These are phyloP conservation scores for Crepidotus sp. DNA, from an alignment of 1,284 basidiomycete genomes.

Conservation along the genomic window DNA sequence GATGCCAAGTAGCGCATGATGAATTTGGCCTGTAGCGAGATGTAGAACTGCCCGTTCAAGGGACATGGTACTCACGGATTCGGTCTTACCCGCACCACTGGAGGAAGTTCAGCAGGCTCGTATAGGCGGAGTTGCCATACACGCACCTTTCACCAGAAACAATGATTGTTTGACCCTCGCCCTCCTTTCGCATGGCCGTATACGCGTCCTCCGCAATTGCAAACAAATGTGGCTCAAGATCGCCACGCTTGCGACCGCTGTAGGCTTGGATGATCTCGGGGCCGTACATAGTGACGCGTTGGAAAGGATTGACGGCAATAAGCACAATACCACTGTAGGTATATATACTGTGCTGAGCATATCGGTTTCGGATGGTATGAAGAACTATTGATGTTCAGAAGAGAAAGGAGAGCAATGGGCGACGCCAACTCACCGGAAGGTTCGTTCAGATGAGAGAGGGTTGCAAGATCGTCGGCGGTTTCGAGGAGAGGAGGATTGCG, in stretches of 20 bases:
- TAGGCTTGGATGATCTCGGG: conserved; percentile 98
- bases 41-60: conserved; percentile 5
- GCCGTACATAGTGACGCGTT: conserved; percentile 87
- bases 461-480: conserved; percentile 96
- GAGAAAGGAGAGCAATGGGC: background rate
- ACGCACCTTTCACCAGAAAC: conserved; percentile 94
- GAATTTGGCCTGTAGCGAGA: conserved; percentile 74
- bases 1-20: conserved; percentile 99
- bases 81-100: conserved; percentile 98
- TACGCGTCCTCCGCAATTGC: conserved; percentile 99
- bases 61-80: conserved; percentile 58
- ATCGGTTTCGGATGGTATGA: conserved; percentile 94
- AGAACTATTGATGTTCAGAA: conserved; percentile 50
- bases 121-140: conserved; percentile 6
- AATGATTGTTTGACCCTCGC: conserved; percentile 96
- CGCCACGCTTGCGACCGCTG: conserved; percentile 85
- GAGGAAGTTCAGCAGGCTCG: conserved; percentile 14
- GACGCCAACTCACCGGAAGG: conserved; percentile 68
- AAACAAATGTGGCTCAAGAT: conserved; percentile 96
- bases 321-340: conserved; percentile 98
- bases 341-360: conserved; percentile 95
- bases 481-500: conserved; percentile 95
- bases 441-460: conserved; percentile 96
- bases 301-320: conserved; percentile 98
- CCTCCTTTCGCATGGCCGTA: conserved; percentile 93